phyloP scores from a whole-genome alignment of 352 stramenopile genomes.

The Pythium monospermum region DNA sequence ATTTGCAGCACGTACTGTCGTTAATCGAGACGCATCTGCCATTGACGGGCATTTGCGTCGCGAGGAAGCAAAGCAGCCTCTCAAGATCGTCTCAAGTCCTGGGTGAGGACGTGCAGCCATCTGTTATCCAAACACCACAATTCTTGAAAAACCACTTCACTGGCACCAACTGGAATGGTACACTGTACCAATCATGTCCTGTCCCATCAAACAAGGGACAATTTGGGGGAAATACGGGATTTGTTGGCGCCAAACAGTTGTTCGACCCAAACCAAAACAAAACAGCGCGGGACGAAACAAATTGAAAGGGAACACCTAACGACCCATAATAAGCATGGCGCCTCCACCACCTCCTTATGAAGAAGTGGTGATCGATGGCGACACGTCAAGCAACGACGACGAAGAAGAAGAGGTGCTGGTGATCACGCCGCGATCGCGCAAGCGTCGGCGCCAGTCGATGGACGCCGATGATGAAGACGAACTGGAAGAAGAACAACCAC shows the following conservation, averaged over 20 bases:
- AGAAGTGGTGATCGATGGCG: slow-evolving; percentile 71
- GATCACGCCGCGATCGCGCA: slow-evolving; percentile 57
- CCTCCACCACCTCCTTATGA: slow-evolving; percentile 22
- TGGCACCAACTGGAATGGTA: too few species aligned
- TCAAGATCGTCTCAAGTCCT: too few species aligned
- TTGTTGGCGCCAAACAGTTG: too few species aligned
- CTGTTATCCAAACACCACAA: background rate
- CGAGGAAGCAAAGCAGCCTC: too few species aligned
- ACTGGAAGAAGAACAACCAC: background rate
- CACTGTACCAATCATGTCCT: too few species aligned
- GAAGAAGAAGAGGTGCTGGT: slow-evolving; percentile 53
- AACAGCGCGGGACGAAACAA: too few species aligned
- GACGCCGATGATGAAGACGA: slow-evolving; percentile 52
- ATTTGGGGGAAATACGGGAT: background rate
- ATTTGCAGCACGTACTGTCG: too few species aligned
- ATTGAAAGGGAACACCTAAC: slow-evolving; percentile 15
- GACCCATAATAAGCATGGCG: too few species aligned
- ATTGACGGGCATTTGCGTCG: too few species aligned
- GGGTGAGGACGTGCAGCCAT: background rate
- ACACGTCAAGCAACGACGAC: slow-evolving; percentile 45
- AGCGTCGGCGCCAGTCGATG: slow-evolving; percentile 46
- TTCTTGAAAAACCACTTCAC: slow-evolving; percentile 10
- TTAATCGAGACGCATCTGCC: too few species aligned
- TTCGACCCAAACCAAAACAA: too few species aligned
- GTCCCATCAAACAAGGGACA: background rate